Evolutionary conservation across 1,284 basidiomycete genomes (phyloP).

Genomic region (Coniophora puteana): DNA sequence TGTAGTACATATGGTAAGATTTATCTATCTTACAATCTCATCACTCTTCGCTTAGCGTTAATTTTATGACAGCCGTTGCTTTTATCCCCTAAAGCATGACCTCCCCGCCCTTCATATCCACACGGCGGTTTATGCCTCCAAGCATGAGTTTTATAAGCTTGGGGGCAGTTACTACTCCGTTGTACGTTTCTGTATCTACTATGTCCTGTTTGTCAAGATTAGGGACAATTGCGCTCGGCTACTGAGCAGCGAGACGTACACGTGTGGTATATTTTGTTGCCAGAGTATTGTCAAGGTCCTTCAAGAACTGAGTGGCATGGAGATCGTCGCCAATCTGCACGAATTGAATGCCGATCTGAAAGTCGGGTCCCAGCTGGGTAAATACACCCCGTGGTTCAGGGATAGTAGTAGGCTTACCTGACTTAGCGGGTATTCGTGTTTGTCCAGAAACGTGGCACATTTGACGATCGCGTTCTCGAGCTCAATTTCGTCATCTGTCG

Average conservation of each 20-base stretch:
- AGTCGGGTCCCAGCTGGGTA: no score
- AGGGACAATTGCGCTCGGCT: slow-evolving; percentile 5
- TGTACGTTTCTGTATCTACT: slow-evolving; percentile 57
- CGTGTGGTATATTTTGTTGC: slow-evolving; percentile 29
- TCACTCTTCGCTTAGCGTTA: no score
- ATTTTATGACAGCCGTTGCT: no score
- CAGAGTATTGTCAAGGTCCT: slow-evolving; percentile 46
- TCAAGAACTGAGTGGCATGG: slow-evolving; percentile 42
- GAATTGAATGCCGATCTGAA: slow-evolving; percentile 55
- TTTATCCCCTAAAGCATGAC: slow-evolving; percentile 17
- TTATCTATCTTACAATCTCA: no score
- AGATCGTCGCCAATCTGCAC: slow-evolving; percentile 52
- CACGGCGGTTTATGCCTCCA: slow-evolving; percentile 54
- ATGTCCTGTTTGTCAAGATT: slow-evolving; percentile 40
- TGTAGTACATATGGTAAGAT: no score
- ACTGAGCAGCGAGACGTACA: slow-evolving; percentile 19
- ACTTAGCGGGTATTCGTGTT: slow-evolving; percentile 43
- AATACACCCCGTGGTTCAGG: no score
- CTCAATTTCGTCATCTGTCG: slow-evolving; percentile 23
- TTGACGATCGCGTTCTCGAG: slow-evolving; percentile 45
- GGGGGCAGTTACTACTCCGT: slow-evolving; percentile 37
- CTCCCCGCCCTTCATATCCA: slow-evolving; percentile 38
- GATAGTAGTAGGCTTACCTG: slow-evolving; percentile 36
- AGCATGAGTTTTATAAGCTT: slow-evolving; percentile 51
- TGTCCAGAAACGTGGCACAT: slow-evolving; percentile 45